Evolutionary conservation across 768 basidiomycete species (phyloP), one percentile per base, ranked within the genome.

Genomic region (Panellus pusillus): DNA sequence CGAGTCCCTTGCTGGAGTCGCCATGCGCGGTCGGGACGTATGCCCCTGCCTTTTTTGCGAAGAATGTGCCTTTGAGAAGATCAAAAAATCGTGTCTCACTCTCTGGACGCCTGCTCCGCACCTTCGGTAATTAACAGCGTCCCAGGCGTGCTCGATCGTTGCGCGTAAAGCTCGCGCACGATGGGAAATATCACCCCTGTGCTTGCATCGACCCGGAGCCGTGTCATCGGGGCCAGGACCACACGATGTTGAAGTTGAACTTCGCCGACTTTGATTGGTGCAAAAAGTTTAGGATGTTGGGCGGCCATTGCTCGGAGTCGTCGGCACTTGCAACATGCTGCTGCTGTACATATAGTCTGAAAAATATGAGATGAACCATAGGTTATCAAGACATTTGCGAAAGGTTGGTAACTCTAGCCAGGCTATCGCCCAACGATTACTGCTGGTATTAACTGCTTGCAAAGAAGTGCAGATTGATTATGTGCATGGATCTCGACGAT

Each of bases 81-180:
- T 32, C 29, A 9, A 20, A n/a, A 12, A 20, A 7, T 18, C 27
- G 6, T 24, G 24, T 24, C 24, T 24, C 24, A 24, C 24, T 24
- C 24, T 24, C 24, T 24, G 24, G 24, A 24, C 24, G 24, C 24
- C 24, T 24, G 24, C 24, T 24, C 6, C 45, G 4, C 18, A 37
- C 56, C 79, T 58, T 78, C 77, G 5, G 71, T 65, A 52, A 79
- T 70, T 8, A 69, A 42, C 27, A 76, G 63, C 8, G 72, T 72
- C 8, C 19, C 73, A 68, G 3, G 68, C 52, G 42, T 56, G 29
- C 61, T 60, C 6, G 65, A 64, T 14, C 68, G 64, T 36, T 71
- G 70, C 8, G 57, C 47, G 29, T 71, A 72, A 49, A 67, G 66
- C 27, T 65, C 60, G 9, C 54, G 57, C 20, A 61, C 62, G 11